Base-by-base conservation (phyloP, 2,329 filamentous ascomycete genomes). In the Fusarium nurragi region DNA sequence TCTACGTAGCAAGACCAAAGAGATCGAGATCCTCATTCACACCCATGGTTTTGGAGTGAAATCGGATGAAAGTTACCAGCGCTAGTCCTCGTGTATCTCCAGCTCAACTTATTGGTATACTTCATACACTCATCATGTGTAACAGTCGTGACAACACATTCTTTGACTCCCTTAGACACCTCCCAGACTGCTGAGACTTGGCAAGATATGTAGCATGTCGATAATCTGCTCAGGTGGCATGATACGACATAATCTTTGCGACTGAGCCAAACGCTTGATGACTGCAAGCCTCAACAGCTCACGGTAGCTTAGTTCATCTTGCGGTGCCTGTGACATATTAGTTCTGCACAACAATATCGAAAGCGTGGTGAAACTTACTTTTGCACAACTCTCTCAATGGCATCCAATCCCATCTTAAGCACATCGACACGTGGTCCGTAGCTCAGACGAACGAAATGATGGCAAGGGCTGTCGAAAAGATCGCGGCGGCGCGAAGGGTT, bases 391-490 rank as follows among this genome's bases (percentile, higher is more conserved):
- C 90, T 84, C 83, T 96, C 91, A 71, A 97, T 94, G 37, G 90
- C 92, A 75, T 97, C 91, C 61, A 94, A 84, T 30, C 93, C 93
- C 79, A 85, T 88, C 83, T 90, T 88, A 54, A 96, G 80, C 36
- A 87, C 86, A 12, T 94, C 90, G 88, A 94, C 90, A 73, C 85
- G 89, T 5, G 93, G 93, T 1, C 93, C 93, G 74, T 95, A 97
- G 54, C 90, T 93, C 71, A 96, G 85, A 49, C 93, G 86, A 25
- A 96, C 91, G 76, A 94, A 96, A 79, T 95, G 90, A 79, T 98
- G 94, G 79, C 94, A 97, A 59, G 94, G 94, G 69, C 88, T 92
- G 79, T 98, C 94, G 69, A 98, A 98, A 69, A 98, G 79, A 77
- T 98, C 94, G 75, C 94, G 86, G 67, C 94, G 86, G 77, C 93